Base-by-base conservation (phyloP, 306 rosid genomes). In the Trichosanthes cucumerina region DNA sequence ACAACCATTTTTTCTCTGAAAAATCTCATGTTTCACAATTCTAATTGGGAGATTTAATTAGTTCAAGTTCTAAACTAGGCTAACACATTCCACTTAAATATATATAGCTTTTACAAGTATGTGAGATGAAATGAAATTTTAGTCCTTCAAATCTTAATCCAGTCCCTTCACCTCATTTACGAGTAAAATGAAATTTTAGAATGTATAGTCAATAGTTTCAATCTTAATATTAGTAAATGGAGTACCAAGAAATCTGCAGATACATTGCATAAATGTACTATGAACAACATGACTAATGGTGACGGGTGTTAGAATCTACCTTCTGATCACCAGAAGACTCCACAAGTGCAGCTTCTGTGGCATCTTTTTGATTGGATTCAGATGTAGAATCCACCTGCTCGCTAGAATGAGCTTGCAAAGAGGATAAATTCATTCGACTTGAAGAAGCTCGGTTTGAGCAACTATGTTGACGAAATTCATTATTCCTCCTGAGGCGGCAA, bases 281-380 rank as follows among this genome's bases (percentile, higher is more conserved):
- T 4, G 74, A 66, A 66, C 50, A 66, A 66, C 50, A 66, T 10
- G 34, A 57, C 16, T 21, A 24, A 23, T 58, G 64, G 26, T 58
- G 64, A 58, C 7, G 23, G 52, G 31, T 39, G 33, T n/a, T 23
- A 16, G 57, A 71, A 71, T 21, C 24, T 71, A 50, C 79, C 79
- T 56, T 75, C 79, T 75, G 79, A 34, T 50, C 39, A 19, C 44
- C 62, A 0, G 65, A 75, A 34, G 44, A 75, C 0, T 52, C 62
- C 12, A 56, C 47, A 75, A 10, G 16, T 31, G 47, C 33, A 18
- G 49, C 47, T 36, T 75, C 65, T 5, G 79, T 49, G 5, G 49
- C 64, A 75, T 50, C 79, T 53, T 38, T 50, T n/a, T 75, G 65
- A n/a, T 75, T 75, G 49, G 79, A 75, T 54, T 75, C 79, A n/a